Evolutionary conservation across 129 eudicot genomes (phyloP).

Genomic region (Smallanthus sonchifolius): DNA sequence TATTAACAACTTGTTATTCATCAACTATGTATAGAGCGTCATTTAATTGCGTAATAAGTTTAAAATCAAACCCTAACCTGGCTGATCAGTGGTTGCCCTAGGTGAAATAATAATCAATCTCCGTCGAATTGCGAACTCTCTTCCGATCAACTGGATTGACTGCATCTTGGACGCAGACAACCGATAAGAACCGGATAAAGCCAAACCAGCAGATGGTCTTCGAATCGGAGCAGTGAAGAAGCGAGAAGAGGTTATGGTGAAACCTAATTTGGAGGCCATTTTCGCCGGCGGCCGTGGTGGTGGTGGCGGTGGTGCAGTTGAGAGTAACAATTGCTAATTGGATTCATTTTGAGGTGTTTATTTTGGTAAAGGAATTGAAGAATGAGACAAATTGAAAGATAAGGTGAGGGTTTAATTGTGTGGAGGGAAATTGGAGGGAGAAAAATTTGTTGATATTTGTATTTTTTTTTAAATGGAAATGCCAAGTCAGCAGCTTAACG

Average conservation of each 20-base stretch:
- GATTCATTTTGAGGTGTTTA: constrained; percentile 31
- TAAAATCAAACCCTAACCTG: constrained; percentile 41
- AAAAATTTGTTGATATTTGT: constrained; percentile 6
- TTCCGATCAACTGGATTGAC: constrained; percentile 36
- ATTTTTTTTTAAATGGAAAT: not conserved
- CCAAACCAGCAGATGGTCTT: constrained; percentile 39
- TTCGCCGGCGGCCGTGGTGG: constrained; percentile 32
- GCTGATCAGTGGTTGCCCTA: constrained; percentile 80
- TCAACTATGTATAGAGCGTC: not conserved
- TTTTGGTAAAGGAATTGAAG: constrained; percentile 21
- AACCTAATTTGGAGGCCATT: constrained; percentile 77
- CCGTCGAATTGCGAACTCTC: constrained; percentile 21
- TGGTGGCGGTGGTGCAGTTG: constrained; percentile 17
- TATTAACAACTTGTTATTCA: not conserved
- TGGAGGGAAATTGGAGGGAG: constrained; percentile 51
- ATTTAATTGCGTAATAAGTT: not conserved
- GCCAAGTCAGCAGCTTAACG: constrained; percentile 19
- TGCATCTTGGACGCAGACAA: constrained; percentile 42
- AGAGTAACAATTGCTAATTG: constrained; percentile 17
- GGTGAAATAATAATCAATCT: constrained; percentile 51
- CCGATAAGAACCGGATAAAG: constrained; percentile 35
- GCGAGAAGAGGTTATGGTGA: constrained; percentile 51
- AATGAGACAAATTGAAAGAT: constrained; percentile 34
- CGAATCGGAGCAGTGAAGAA: constrained; percentile 48
- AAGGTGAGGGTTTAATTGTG: constrained; percentile 56